Evolutionary conservation across 225 moss, liverwort and hornwort species (phyloP), one percentile per base, ranked within the genome.

Genomic region (Bryum argenteum): DNA sequence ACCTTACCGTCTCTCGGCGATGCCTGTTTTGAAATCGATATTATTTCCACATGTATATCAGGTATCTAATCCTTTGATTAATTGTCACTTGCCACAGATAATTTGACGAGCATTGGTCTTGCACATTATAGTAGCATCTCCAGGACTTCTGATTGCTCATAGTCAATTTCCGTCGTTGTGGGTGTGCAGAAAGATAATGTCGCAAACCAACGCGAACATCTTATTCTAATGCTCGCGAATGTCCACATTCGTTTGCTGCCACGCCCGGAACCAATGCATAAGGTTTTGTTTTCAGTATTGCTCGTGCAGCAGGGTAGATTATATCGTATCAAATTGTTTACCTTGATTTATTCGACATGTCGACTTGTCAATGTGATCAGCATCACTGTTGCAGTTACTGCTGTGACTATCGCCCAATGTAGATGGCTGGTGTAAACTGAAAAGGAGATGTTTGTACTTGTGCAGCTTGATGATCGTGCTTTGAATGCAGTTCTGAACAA

Each of bases 391-490:
- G 26, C 26, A 26, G 19, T 57, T 12, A 15, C 3, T 62, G 6
- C 51, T 42, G 38, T 23, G 2, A 16, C 51, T 18, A 0, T 24
- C 65, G n/a, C 8, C 17, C 17, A 9, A 10, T 10, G 7, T 61
- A 33, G 33, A 33, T 2, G 61, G 17, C 8, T 41, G 7, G 17
- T 57, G 0, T 21, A 45, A 11, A 21, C 10, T 75, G 23, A 53
- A 39, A 63, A 39, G 1, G 8, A 45, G 68, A 57, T 14, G 9
- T n/a, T 33, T 33, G 33, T 33, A 65, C 22, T 33, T 54, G n/a
- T 59, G 38, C 91, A 96, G 96, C 86, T 93, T 77, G 96, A 96
- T 77, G 96, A 96, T 70, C 91, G 96, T 55, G 91, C 93, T 37
- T 78, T 96, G 1, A 87, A 89, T 80, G 85, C 85, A 75, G 91